Percentiles rank a stretch among this genome's conserved stretches.
Conservation (phyloP, 2,329 filamentous ascomycete genomes). For the Neoascochyta sp. region DNA sequence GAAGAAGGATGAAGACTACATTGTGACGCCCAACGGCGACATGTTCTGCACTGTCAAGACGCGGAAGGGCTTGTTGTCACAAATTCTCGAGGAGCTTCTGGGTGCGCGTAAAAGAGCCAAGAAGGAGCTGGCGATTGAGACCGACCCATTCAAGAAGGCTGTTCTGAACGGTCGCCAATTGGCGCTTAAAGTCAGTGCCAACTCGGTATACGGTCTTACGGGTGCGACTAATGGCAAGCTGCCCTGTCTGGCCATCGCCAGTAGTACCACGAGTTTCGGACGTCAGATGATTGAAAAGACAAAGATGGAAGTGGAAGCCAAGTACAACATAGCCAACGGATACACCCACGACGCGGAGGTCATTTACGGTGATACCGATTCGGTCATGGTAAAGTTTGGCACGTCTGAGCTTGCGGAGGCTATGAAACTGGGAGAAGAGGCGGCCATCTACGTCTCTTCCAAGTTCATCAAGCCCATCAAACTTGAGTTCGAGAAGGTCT, state of each 20-base stretch:
- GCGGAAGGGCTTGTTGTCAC: slow-evolving; percentile 84
- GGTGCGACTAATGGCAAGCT: slow-evolving; percentile 95
- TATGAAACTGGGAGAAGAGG: slow-evolving; percentile 95
- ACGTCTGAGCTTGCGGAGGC: slow-evolving; percentile 79
- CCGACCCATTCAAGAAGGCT: slow-evolving; percentile 94
- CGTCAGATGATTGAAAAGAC: slow-evolving; percentile 99
- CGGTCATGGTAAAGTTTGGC: slow-evolving; percentile 99
- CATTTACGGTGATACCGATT: slow-evolving; percentile 98
- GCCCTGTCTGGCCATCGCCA: slow-evolving; percentile 90
- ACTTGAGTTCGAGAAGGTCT: slow-evolving; percentile 98
- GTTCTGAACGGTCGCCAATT: slow-evolving; percentile 96
- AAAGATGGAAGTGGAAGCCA: slow-evolving; percentile 87
- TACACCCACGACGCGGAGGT: slow-evolving; percentile 94
- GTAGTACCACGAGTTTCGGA: slow-evolving; percentile 94
- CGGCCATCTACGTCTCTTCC: slow-evolving; percentile 78
- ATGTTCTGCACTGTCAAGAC: slow-evolving; percentile 85
- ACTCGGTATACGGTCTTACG: slow-evolving; percentile 95
- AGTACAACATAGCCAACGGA: slow-evolving; percentile 88
- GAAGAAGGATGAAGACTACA: slow-evolving; percentile 90
- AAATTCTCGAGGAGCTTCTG: slow-evolving; percentile 92
- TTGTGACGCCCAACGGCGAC: slow-evolving; percentile 91
- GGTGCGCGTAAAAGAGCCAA: slow-evolving; percentile 93
- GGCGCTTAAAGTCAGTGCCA: slow-evolving; percentile 92
- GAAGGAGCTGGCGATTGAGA: slow-evolving; percentile 81
- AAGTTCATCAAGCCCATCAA: slow-evolving; percentile 98